Evolutionary conservation across 2,329 filamentous ascomycete genomes (phyloP), one percentile per base, ranked within the genome.

Genomic region (Trichocomaceae sp.): DNA sequence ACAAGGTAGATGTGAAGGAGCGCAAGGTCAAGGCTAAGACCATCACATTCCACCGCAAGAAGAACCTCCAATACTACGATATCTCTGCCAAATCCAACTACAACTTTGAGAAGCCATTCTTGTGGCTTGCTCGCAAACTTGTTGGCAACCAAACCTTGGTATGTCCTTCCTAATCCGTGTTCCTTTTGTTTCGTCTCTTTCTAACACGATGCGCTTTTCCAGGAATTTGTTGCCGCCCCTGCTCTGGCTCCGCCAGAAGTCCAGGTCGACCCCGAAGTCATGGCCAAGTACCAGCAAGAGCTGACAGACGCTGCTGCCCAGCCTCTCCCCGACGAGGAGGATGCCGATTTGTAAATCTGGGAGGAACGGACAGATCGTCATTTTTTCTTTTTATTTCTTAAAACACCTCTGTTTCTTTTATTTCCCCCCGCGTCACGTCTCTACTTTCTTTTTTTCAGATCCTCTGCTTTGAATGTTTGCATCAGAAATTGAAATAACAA

Each of bases 1-100:
- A 99, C 88, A 99, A 99, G 85, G 92, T 99, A 75, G 92, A 99
- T 71, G 93, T 99, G 63, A 99, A 99, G 88, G 93, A 99, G 85
- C 90, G 93, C 77, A 99, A 99, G 82, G 93, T 99, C 74, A 99
- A 99, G 86, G 93, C 93, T 73, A 99, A 99, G 89, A 95, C 92
- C 74, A 99, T 99, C 79, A 99, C 93, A 64, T 99, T 99, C 88
- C 93, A 99, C 84, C 90, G 93, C 79, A 99, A 99, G 89, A 99
- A 99, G 87, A 99, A 97, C 80, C 86, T 99, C 52, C 93, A 99
- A 80, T 99, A 97, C 85, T 99, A 99, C 83, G 93, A 97, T 69
- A 97, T 97, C 75, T 96, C 90, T 42, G 93, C 93, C 78, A 99
- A 97, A 83, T 96, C 91, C 72, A 97, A 97, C 84, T 97, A 99